Percentiles rank a stretch among this genome's conserved stretches.
Evolutionary conservation across 2,329 filamentous ascomycete genomes (phyloP).

Genomic region (Epichloe elymi): DNA sequence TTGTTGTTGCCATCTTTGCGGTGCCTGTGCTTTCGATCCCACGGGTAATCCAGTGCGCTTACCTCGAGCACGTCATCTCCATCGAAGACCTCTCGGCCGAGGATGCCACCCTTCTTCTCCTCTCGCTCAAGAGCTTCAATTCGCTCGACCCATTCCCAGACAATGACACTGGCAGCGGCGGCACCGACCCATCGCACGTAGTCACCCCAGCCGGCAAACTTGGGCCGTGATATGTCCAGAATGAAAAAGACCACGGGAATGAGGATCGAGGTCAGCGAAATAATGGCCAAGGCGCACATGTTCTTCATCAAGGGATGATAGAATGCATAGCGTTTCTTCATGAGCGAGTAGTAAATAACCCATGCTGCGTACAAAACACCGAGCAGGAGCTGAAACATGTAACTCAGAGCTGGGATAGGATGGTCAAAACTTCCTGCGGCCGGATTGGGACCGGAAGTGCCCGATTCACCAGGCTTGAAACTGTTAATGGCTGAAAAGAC

Average conservation of each 20-base stretch:
- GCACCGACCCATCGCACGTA: slow-evolving; percentile 96
- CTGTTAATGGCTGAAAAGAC: slow-evolving; percentile 87
- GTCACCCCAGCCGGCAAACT: slow-evolving; percentile 84
- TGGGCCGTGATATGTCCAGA: slow-evolving; percentile 72
- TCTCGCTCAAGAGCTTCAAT: slow-evolving; percentile 88
- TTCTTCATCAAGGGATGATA: slow-evolving; percentile 86
- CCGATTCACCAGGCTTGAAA: slow-evolving; percentile 42
- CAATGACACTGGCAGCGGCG: slow-evolving; percentile 86
- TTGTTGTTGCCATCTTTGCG: slow-evolving; percentile 16
- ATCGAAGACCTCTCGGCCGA: slow-evolving; percentile 84
- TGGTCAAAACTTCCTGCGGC: slow-evolving; percentile 70
- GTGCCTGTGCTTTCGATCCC: slow-evolving; percentile 27
- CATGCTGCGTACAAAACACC: slow-evolving; percentile 83
- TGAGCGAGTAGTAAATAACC: slow-evolving; percentile 88
- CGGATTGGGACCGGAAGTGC: slow-evolving; percentile 35
- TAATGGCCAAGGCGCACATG: slow-evolving; percentile 64
- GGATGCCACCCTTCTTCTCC: slow-evolving; percentile 84
- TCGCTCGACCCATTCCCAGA: slow-evolving; percentile 96
- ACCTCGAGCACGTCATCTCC: slow-evolving; percentile 82
- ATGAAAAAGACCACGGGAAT: slow-evolving; percentile 91
- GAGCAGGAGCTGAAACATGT: slow-evolving; percentile 78
- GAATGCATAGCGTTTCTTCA: slow-evolving; percentile 81
- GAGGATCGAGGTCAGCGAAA: slow-evolving; percentile 70
- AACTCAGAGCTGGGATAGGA: slow-evolving; percentile 80
- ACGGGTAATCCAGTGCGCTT: slow-evolving; percentile 36